Base-by-base conservation (phyloP, 1,284 basidiomycete genomes). In the Cryptococcus sp. region DNA sequence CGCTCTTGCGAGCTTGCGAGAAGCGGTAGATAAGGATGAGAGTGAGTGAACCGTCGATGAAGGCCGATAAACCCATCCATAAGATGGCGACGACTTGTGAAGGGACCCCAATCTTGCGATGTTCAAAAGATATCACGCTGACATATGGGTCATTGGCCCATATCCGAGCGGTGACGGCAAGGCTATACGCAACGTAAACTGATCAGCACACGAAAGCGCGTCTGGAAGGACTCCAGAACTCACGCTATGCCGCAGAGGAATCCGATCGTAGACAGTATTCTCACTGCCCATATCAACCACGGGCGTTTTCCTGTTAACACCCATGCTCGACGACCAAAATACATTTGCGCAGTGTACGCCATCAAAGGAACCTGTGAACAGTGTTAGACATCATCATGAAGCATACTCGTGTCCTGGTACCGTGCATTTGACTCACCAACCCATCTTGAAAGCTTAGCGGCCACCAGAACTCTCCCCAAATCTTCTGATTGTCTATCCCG, bases 381-480 rank as follows among this genome's bases (percentile, higher is more conserved):
- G 40, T 46, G 40, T 25, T 17, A 15, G 22, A 5, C 16, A 2
- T 46, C 43, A 29, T 16, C 23, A n/a, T n/a, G 29, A 34, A 34
- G 29, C 29, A n/a, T 34, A 34, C 29, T 34, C 29, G 29, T 34
- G 5, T 34, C 29, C 8, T 4, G 8, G 29, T 13, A 13, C 29
- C 8, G 1, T 13, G 26, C 41, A 20, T 16, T 53, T n/a, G 20
- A 64, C 69, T 60, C 55, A 73, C 71, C 58, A 71, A 45, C n/a
- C 66, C 71, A 66, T 73, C 69, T 44, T 73, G 71, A n/a, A 71
- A 59, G 38, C 64, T 67, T 17, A 73, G 53, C 4, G 64, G 68
- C 67, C 67, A 69, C 62, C 67, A 69, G 41, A 71, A 73, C 23
- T 64, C 61, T n/a, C 67, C 66, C 71, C 71, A 73, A 19, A 73